Evolutionary conservation across 352 stramenopile species (phyloP).

Genomic region (Thalassiosira oceanica): DNA sequence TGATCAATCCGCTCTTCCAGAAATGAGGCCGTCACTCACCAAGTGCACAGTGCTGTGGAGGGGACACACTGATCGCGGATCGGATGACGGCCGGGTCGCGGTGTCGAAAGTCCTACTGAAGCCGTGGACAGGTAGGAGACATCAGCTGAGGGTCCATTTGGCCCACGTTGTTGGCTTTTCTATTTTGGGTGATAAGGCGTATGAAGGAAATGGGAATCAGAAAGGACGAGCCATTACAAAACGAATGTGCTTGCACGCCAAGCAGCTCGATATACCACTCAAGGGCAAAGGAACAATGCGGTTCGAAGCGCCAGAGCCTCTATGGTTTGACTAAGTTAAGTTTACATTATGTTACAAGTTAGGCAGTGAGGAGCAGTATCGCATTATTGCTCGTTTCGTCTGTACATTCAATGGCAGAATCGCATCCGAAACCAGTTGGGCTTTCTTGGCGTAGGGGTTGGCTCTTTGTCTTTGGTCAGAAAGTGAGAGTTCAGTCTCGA

Average conservation of each 20-base stretch:
- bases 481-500: too few species aligned
- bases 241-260: slow-evolving; percentile 75
- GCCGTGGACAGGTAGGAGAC: slow-evolving; percentile 66
- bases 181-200: slow-evolving; percentile 76
- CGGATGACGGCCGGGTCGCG: slow-evolving; percentile 1
- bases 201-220: slow-evolving; percentile 14
- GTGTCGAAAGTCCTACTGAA: slow-evolving; percentile 68
- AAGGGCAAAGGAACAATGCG: slow-evolving; percentile 17
- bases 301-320: slow-evolving; percentile 53
- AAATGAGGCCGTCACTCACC: slow-evolving; percentile 70
- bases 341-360: slow-evolving; percentile 2
- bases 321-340: too few species aligned
- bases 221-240: slow-evolving; percentile 1
- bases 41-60: slow-evolving; percentile 62
- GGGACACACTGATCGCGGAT: slow-evolving; percentile 8
- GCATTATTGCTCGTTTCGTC: slow-evolving; percentile 1
- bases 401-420: too few species aligned
- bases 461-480: too few species aligned
- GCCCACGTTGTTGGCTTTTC: slow-evolving; percentile 56
- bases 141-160: slow-evolving; percentile 74
- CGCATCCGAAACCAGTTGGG: too few species aligned
- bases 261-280: slow-evolving; percentile 47
- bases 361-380: background rate
- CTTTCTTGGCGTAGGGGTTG: too few species aligned
- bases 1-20: background rate